Evolutionary conservation across 2,329 filamentous ascomycete species (phyloP).

Genomic region (Cercospora zeae-maydis): DNA sequence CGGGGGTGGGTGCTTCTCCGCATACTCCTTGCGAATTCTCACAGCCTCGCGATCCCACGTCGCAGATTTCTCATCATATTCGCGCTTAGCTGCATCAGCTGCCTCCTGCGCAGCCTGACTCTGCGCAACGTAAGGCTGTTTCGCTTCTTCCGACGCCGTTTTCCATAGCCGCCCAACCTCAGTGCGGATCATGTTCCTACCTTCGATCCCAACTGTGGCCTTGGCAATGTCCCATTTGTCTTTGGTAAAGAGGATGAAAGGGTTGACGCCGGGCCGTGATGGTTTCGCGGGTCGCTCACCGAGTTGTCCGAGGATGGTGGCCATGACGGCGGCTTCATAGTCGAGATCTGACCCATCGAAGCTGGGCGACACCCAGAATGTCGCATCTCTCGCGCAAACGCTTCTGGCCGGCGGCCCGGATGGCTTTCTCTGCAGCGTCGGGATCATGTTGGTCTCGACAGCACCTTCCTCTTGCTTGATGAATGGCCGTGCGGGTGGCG

Average conservation of each 20-base stretch:
- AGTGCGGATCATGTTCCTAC: conserved; percentile 70
- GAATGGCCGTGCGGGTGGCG: conserved; percentile 5
- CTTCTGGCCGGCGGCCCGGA: conserved; percentile 28
- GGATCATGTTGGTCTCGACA: background rate
- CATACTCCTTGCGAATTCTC: conserved; percentile 44
- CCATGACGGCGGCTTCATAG: conserved; percentile 57
- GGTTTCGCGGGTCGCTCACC: conserved; percentile 74
- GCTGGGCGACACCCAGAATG: conserved; percentile 33
- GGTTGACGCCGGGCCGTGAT: conserved; percentile 70
- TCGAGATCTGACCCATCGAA: conserved; percentile 42
- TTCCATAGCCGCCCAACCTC: conserved; percentile 92
- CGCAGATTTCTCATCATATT: conserved; percentile 59
- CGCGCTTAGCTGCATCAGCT: conserved; percentile 57
- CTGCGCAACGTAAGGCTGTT: conserved; percentile 72
- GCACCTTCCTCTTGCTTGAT: conserved; percentile 31
- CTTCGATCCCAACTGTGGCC: conserved; percentile 60
- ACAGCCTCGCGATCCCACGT: conserved; percentile 70
- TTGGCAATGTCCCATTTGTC: conserved; percentile 62
- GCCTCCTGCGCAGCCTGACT: conserved; percentile 66
- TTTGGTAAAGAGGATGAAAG: conserved; percentile 87
- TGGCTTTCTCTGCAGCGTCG: conserved; percentile 17
- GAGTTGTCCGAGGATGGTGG: conserved; percentile 57
- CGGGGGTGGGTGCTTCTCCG: conserved; percentile 29
- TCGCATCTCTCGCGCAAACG: conserved; percentile 33
- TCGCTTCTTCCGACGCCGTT: conserved; percentile 65